Evolutionary conservation across 148 eudicot genomes (phyloP), one percentile per base, ranked within the genome.

Genomic region (Pouteria glomerata): DNA sequence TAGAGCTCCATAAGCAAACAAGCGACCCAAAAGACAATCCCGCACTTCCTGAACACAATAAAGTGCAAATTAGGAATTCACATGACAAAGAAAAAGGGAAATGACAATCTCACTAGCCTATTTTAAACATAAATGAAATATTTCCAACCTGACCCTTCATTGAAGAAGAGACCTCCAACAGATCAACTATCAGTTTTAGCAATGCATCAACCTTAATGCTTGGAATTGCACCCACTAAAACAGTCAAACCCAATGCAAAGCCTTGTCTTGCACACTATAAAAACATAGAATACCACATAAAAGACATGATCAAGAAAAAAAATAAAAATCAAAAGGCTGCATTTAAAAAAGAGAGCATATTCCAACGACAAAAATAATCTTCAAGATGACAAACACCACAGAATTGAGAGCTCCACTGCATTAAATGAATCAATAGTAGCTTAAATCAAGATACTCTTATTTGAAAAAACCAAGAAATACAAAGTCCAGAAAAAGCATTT

Each of bases 181-280:
- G 78, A 74, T 85, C 86, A 77, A 75, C 82, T 74, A 89, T 81
- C 70, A 95, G 81, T 80, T 91, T 95, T 55, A 91, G 73, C 82
- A 95, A 21, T 0, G 97, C 86, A 73, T 85, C 87, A 64, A 90
- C 71, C 79, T 79, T 88, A 74, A 95, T 84, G 78, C 77, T 85
- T 26, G 71, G 76, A 82, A 91, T 81, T 57, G 81, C 76, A 70
- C 82, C 86, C 70, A 89, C 83, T 83, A 95, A 82, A 71, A 85
- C 53, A 44, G 97, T 84, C 81, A 95, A 80, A 11, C 91, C 97
- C 80, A 91, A 78, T 44, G 99, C 97, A 86, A 95, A 95, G 45
- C 99, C 99, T 85, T 91, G 99, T 75, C 99, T 84, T 75, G 99
- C 99, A 82, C 93, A 95, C 99, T 95, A 84, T 75, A 81, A 60